A percentile compares a stretch with the other conserved stretches of the same genome.
These are phyloP conservation scores for Primulina huaijiensis DNA, from an alignment of 257 asterid species.

Conservation along the genomic window DNA sequence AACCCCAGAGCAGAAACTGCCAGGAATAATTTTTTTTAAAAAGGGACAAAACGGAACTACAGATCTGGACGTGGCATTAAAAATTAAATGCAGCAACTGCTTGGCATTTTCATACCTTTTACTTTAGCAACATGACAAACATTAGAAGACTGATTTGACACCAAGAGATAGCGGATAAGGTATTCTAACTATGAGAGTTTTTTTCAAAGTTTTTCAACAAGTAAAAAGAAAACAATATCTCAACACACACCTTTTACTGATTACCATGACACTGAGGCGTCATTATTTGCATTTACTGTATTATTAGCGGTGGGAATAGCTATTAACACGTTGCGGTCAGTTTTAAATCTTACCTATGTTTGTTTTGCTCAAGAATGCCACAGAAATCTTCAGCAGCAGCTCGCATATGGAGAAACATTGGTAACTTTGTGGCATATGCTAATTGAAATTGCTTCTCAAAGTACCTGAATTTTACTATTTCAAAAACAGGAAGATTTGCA, in stretches of 20 bases:
- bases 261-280: neutral
- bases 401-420: constrained; percentile 99
- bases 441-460: constrained; percentile 92
- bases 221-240: neutral
- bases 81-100: constrained; percentile 14
- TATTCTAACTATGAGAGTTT: neutral
- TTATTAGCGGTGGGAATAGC: constrained; percentile 3
- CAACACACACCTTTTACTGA: neutral
- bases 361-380: constrained; percentile 60
- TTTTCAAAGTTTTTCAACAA: neutral
- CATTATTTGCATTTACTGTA: constrained; percentile 11
- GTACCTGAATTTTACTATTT: constrained; percentile 48
- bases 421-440: constrained; percentile 78
- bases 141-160: neutral
- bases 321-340: constrained; percentile 17
- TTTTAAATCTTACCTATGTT: constrained; percentile 48
- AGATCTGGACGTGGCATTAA: constrained; percentile 1
- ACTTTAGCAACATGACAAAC: neutral
- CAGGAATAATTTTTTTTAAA: neutral
- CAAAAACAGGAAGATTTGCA: constrained; percentile 12
- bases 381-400: constrained; percentile 94
- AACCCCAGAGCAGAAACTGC: constrained; percentile 80
- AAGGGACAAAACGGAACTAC: constrained; percentile 7
- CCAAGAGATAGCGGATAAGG: neutral
- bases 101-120: neutral